Percentiles rank a stretch among this genome's conserved stretches.
phyloP scores from a whole-genome alignment of 1,284 basidiomycete species.

The Pascua sp. region DNA sequence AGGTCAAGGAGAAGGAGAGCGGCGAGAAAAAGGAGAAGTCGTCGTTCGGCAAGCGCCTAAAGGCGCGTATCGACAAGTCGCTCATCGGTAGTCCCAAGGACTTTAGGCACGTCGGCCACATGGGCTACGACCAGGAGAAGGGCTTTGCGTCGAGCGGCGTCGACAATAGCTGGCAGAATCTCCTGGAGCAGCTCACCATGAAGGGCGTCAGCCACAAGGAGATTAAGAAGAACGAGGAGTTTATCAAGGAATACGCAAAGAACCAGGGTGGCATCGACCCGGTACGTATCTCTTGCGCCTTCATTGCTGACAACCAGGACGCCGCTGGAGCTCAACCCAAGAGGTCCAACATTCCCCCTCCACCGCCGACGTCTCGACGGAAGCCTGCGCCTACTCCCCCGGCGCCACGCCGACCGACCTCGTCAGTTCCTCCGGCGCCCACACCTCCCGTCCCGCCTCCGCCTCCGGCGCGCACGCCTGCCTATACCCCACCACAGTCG shows the following conservation, averaged over 20 bases:
- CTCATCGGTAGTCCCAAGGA: constrained; percentile 77
- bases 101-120: constrained; percentile 89
- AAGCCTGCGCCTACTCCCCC: constrained; percentile 52
- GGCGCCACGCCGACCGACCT: constrained; percentile 29
- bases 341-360: constrained; percentile 19
- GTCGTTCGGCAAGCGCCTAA: constrained; percentile 57
- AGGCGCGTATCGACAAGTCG: constrained; percentile 78
- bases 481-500: constrained; percentile 56
- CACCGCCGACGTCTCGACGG: constrained; percentile 46
- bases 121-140: constrained; percentile 84
- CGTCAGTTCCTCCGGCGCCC: constrained; percentile 10
- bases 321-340: neutral
- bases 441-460: constrained; percentile 26
- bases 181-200: constrained; percentile 68
- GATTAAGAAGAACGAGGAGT: constrained; percentile 75
- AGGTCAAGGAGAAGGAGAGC: constrained; percentile 31
- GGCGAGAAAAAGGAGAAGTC: constrained; percentile 37
- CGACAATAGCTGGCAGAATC: constrained; percentile 84
- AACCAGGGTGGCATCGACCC: constrained; percentile 53
- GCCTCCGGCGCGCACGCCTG: neutral
- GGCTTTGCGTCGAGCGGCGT: constrained; percentile 84
- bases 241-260: constrained; percentile 80
- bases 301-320: constrained; percentile 2
- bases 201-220: constrained; percentile 65
- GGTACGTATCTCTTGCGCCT: neutral